A percentile compares a stretch with the other conserved stretches of the same genome.
These are phyloP conservation scores for Suillus sp. DNA, from an alignment of 768 basidiomycete species.

Conservation along the genomic window DNA sequence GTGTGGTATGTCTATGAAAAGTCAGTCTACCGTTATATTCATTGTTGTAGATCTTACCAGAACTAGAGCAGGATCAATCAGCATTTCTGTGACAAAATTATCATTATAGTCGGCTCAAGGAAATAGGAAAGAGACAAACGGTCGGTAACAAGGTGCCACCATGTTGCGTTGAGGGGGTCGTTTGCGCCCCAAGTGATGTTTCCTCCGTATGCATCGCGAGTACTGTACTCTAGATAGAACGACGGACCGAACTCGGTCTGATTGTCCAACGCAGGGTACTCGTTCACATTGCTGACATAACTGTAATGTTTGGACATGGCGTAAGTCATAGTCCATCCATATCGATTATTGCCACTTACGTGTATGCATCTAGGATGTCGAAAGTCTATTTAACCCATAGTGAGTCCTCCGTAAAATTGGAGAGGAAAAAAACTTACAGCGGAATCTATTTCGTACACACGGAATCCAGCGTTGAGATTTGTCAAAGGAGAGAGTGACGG, in stretches of 20 bases:
- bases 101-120: constrained; percentile 4
- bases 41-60: constrained; percentile 16
- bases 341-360: constrained; percentile 42
- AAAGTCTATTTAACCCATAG: constrained; percentile 51
- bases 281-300: constrained; percentile 63
- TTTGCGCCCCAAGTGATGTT: constrained; percentile 53
- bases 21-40: not conserved
- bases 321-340: not conserved
- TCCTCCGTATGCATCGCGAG: constrained; percentile 64
- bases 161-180: constrained; percentile 75
- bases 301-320: constrained; percentile 34
- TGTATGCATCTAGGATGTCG: constrained; percentile 73
- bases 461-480: constrained; percentile 75
- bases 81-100: constrained; percentile 22
- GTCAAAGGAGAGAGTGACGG: constrained; percentile 69
- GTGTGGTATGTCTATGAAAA: constrained; percentile 55
- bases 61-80: constrained; percentile 23
- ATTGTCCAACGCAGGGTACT: constrained; percentile 55
- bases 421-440: constrained; percentile 23
- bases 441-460: constrained; percentile 43
- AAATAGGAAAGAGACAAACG: constrained; percentile 36
- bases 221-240: constrained; percentile 63
- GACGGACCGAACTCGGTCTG: constrained; percentile 61
- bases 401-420: not conserved
- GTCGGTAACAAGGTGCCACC: constrained; percentile 80